These are phyloP conservation scores for Neurospora sp. DNA, from an alignment of 495 filamentous ascomycete genomes.

Conservation along the genomic window DNA sequence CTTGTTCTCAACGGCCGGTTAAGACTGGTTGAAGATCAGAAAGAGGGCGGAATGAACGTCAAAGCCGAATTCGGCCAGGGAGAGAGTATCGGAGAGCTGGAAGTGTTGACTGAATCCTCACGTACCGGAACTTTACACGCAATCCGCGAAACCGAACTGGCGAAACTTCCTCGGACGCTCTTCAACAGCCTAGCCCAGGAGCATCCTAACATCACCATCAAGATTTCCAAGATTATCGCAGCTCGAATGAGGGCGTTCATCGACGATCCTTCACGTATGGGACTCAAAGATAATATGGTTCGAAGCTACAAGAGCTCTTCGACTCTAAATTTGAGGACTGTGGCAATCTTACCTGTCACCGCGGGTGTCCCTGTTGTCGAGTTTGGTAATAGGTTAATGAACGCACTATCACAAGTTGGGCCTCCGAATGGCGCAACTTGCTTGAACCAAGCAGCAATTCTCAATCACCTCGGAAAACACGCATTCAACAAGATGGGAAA, in stretches of 20 bases:
- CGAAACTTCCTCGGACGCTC: conserved; percentile 88
- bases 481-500: conserved; percentile 97
- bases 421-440: conserved; percentile 82
- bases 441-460: conserved; percentile 82
- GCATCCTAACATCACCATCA: conserved; percentile 96
- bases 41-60: conserved; percentile 75
- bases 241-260: conserved; percentile 85
- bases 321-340: conserved; percentile 83
- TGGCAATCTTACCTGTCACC: conserved; percentile 84
- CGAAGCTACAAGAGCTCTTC: conserved; percentile 63
- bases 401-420: conserved; percentile 79
- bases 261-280: conserved; percentile 54
- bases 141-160: conserved; percentile 91
- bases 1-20: conserved; percentile 91
- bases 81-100: conserved; percentile 92
- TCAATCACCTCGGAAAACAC: conserved; percentile 89
- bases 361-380: conserved; percentile 89
- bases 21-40: conserved; percentile 64
- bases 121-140: conserved; percentile 86
- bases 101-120: conserved; percentile 90
- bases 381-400: conserved; percentile 82
- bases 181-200: conserved; percentile 97
- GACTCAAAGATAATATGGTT: conserved; percentile 33
- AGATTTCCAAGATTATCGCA: conserved; percentile 97
- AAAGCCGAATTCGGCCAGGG: conserved; percentile 92